These are phyloP conservation scores for Crotalaria pallida DNA, from an alignment of 306 rosid genomes.

Conservation along the genomic window DNA sequence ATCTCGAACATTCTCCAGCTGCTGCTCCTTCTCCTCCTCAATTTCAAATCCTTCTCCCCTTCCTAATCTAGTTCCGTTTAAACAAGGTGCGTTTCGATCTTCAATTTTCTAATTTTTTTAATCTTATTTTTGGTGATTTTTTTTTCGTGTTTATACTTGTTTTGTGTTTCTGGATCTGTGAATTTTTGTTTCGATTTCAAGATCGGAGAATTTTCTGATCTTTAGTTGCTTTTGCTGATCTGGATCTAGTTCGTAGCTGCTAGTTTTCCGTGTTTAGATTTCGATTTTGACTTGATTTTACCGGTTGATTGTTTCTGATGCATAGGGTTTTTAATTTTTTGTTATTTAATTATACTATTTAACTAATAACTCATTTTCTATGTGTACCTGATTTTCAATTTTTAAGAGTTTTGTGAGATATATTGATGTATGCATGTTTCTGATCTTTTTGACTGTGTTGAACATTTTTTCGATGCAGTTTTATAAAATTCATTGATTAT, in stretches of 20 bases:
- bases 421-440: background rate
- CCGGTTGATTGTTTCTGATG: background rate
- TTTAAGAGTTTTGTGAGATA: background rate
- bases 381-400: background rate
- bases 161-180: conserved; percentile 6
- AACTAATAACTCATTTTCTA: background rate
- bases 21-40: background rate
- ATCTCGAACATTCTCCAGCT: background rate
- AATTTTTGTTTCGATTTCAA: background rate
- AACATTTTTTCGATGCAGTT: background rate
- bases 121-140: background rate
- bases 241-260: conserved; percentile 25
- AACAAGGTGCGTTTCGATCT: conserved; percentile 24
- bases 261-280: background rate
- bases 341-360: no score
- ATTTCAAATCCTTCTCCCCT: background rate
- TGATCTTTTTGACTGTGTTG: conserved; percentile 9
- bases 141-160: background rate
- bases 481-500: background rate
- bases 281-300: conserved; percentile 7
- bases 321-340: background rate
- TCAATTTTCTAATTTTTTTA: background rate
- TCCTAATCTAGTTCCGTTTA: background rate
- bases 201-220: conserved; percentile 14
- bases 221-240: conserved; percentile 19